Evolutionary conservation across 2,329 filamentous ascomycete genomes (phyloP).

Genomic region (Hypoxylon sp.): DNA sequence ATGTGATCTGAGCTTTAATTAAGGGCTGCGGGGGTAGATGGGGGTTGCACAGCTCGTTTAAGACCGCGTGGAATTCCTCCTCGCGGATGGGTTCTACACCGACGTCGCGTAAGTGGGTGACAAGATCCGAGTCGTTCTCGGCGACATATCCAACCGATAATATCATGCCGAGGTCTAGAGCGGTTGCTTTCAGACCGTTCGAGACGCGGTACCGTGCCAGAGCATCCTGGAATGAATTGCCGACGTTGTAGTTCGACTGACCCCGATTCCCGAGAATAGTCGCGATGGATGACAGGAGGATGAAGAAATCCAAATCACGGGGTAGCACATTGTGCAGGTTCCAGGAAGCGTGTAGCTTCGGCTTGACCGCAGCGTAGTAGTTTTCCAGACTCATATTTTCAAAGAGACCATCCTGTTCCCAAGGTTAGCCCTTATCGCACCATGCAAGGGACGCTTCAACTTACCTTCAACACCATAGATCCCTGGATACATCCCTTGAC

Average conservation of each 20-base stretch:
- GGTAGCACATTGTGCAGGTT: constrained; percentile 39
- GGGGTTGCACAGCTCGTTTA: no score
- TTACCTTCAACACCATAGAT: constrained; percentile 53
- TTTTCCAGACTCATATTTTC: no score
- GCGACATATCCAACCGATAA: constrained; percentile 41
- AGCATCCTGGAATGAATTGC: constrained; percentile 42
- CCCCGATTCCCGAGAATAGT: constrained; percentile 38
- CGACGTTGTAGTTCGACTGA: constrained; percentile 42
- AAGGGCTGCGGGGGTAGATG: no score
- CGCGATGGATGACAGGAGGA: constrained; percentile 42
- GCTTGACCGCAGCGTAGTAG: constrained; percentile 42
- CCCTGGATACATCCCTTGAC: constrained; percentile 54
- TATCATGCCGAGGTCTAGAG: constrained; percentile 43
- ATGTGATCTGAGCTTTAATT: no score
- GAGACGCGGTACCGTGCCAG: constrained; percentile 37
- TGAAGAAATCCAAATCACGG: constrained; percentile 40
- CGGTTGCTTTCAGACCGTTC: constrained; percentile 35
- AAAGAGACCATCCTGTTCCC: no score
- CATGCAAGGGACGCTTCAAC: no score
- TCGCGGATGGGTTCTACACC: no score
- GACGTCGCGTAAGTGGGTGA: no score
- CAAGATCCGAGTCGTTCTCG: no score
- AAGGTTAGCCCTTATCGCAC: no score
- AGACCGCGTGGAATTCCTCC: no score
- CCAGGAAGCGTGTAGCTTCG: constrained; percentile 37